Base-by-base conservation (phyloP, 257 asterid species). In the Paraleonurus japonicus region DNA sequence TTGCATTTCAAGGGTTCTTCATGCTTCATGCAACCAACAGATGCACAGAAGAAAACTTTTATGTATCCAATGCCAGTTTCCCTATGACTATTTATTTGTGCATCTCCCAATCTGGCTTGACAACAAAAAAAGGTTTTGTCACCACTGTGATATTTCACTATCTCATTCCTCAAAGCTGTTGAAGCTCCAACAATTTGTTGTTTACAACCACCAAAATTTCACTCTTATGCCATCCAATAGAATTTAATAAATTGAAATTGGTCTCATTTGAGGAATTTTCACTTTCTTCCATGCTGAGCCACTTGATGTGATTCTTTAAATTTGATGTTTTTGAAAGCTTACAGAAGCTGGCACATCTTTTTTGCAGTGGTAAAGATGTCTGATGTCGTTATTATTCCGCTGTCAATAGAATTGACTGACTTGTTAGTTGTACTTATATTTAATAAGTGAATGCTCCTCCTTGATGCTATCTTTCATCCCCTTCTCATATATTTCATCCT, bases 111-210 rank as follows among this genome's bases (percentile, higher is more conserved):
- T 35, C 28, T 65, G 37, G 11, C 45, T 61, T 20, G 54, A 16
- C 35, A 79, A 69, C 41, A 41, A 67, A 47, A n/a, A 65, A 53
- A 2, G 60, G 13, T 57, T 61, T 68, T 13, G 23, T 27, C 57
- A 23, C 24, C 43, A 48, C 43, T 47, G 19, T 51, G 33, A 57
- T 63, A 54, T 35, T 48, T 32, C 32, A 57, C 48, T 37, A 23
- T 50, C 1, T 30, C 57, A 64, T 65, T 60, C 63, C 48, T 35
- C 23, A 26, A 39, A 65, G 62, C 22, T 70, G 73, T 47, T 65
- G 65, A 57, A 70, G 53, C 11, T 43, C 24, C 58, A 15, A 26
- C 7, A 22, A 39, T 50, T 26, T 33, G 13, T 59, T 35, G 15
- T 23, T 77, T 59, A 70, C 16, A 23, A 30, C 53, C 7, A 30